phyloP scores from a whole-genome alignment of 2,329 filamentous ascomycete species.

The Nigrograna mackinnonii region DNA sequence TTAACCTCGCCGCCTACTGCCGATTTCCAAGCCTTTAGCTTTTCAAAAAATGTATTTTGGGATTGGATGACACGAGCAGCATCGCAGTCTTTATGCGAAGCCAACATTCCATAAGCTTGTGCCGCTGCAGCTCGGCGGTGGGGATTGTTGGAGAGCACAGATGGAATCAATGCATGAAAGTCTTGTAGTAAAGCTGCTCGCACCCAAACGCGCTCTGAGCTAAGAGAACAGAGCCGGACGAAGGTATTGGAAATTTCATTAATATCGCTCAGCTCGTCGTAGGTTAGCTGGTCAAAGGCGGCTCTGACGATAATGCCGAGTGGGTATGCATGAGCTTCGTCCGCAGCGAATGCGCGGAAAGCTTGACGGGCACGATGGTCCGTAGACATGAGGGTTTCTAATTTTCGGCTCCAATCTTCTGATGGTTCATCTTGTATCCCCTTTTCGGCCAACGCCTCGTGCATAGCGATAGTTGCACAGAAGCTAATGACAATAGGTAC shows the following conservation, averaged over 20 bases:
- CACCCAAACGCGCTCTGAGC: slow-evolving; percentile 51
- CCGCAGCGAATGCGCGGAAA: slow-evolving; percentile 55
- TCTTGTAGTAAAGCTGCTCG: slow-evolving; percentile 33
- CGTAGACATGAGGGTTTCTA: slow-evolving; percentile 73
- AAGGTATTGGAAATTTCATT: slow-evolving; percentile 54
- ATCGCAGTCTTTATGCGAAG: slow-evolving; percentile 61
- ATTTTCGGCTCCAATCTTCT: slow-evolving; percentile 80
- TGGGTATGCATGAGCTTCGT: slow-evolving; percentile 35
- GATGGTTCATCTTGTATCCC: slow-evolving; percentile 60
- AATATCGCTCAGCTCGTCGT: slow-evolving; percentile 43
- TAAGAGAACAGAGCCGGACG: slow-evolving; percentile 58
- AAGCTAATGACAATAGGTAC: slow-evolving; percentile 74
- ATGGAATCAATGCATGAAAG: slow-evolving; percentile 56
- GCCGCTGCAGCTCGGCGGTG: slow-evolving; percentile 69
- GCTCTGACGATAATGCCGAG: slow-evolving; percentile 48
- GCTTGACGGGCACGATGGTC: slow-evolving; percentile 67
- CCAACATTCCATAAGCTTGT: slow-evolving; percentile 75
- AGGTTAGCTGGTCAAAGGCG: slow-evolving; percentile 49
- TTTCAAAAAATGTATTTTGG: slow-evolving; percentile 51
- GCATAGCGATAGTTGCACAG: slow-evolving; percentile 63
- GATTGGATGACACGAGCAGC: slow-evolving; percentile 46
- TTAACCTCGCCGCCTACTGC: slow-evolving; percentile 65
- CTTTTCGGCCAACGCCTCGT: slow-evolving; percentile 56
- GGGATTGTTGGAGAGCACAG: slow-evolving; percentile 73
- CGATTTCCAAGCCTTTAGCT: slow-evolving; percentile 56